A percentile compares a stretch with the other conserved stretches of the same genome.
Evolutionary conservation across 169 alveolate species (phyloP).

Genomic region (Cryptosporidium bovis): DNA sequence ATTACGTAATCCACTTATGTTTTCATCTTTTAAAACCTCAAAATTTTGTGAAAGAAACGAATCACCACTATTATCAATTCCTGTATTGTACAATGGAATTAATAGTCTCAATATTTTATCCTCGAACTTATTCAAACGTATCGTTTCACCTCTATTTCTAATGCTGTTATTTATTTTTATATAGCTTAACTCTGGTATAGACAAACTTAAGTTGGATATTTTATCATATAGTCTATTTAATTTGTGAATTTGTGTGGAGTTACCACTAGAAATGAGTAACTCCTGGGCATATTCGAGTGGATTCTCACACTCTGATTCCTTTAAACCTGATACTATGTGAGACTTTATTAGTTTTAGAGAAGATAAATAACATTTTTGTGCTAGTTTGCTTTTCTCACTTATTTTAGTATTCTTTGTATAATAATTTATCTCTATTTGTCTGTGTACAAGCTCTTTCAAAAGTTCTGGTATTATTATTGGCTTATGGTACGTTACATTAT

Average conservation of each 20-base stretch:
- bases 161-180: background rate
- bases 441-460: slow-evolving; percentile 54
- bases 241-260: slow-evolving; percentile 48
- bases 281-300: slow-evolving; percentile 66
- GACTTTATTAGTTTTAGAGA: slow-evolving; percentile 46
- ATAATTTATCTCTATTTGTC: slow-evolving; percentile 7
- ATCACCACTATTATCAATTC: background rate
- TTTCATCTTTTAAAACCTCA: too few relatives aligned
- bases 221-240: slow-evolving; percentile 32
- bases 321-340: slow-evolving; percentile 60
- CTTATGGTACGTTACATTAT: slow-evolving; percentile 1
- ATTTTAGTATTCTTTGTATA: background rate
- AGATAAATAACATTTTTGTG: slow-evolving; percentile 40
- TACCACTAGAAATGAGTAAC: slow-evolving; percentile 17
- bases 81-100: slow-evolving; percentile 33
- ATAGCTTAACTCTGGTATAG: slow-evolving; percentile 42
- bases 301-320: slow-evolving; percentile 11
- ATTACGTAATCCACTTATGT: too few relatives aligned
- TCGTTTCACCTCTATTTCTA: background rate
- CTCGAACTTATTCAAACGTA: background rate
- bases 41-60: too few relatives aligned
- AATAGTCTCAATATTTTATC: slow-evolving; percentile 21
- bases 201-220: slow-evolving; percentile 13
- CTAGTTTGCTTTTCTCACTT: slow-evolving; percentile 8
- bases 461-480: slow-evolving; percentile 67